Conservation (phyloP, 2,329 filamentous ascomycete genomes). For the Albifimbria verrucaria region DNA sequence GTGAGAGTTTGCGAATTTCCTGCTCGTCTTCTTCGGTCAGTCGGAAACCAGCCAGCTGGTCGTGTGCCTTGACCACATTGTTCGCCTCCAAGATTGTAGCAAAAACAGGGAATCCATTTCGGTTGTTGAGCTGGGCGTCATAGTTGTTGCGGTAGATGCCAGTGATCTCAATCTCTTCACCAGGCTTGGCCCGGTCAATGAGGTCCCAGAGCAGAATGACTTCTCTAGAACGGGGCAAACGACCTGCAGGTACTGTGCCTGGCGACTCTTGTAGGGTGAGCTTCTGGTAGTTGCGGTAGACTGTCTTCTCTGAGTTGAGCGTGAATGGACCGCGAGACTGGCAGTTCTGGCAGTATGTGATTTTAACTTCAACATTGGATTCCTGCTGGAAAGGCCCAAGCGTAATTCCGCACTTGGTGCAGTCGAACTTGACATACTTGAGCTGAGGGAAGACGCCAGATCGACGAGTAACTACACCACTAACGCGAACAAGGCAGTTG, state of each 20-base stretch:
- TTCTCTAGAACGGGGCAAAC: constrained; percentile 87
- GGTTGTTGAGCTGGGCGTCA: constrained; percentile 95
- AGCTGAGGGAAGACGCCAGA: constrained; percentile 96
- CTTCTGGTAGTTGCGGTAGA: constrained; percentile 98
- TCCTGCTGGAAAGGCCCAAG: constrained; percentile 97
- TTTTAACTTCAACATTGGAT: constrained; percentile 92
- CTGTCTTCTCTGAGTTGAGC: constrained; percentile 93
- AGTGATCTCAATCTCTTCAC: constrained; percentile 95
- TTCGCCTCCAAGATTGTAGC: constrained; percentile 97
- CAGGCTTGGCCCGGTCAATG: constrained; percentile 94
- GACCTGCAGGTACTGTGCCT: constrained; percentile 92
- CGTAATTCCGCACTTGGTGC: constrained; percentile 85
- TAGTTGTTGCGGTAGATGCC: constrained; percentile 98
- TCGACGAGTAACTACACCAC: constrained; percentile 89
- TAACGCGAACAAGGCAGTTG: constrained; percentile 92
- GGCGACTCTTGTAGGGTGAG: constrained; percentile 95
- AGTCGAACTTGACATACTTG: constrained; percentile 98
- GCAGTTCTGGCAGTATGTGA: constrained; percentile 94
- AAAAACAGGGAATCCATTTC: constrained; percentile 97
- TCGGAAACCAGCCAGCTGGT: constrained; percentile 94
- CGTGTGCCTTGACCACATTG: constrained; percentile 93
- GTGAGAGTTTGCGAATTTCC: constrained; percentile 80
- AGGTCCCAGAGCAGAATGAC: constrained; percentile 96
- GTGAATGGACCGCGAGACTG: constrained; percentile 94
- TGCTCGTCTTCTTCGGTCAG: constrained; percentile 94